Evolutionary conservation across 2,329 filamentous ascomycete species (phyloP).

Genomic region (Emmonsiellopsis sp.): DNA sequence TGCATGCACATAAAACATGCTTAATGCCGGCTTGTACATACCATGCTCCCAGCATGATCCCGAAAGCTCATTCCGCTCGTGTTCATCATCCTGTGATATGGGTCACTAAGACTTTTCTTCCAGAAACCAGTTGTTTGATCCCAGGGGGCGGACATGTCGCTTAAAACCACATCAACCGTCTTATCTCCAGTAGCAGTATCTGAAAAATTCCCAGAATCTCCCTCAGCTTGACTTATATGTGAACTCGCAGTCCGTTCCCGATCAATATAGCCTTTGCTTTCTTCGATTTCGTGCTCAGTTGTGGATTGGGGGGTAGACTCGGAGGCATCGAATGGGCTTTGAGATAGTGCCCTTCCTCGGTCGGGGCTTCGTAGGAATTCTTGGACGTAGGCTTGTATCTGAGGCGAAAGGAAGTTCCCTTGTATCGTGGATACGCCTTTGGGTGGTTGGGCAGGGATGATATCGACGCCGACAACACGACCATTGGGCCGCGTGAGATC

Average conservation of each 20-base stretch:
- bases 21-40: slow-evolving; percentile 37
- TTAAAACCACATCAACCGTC: slow-evolving; percentile 84
- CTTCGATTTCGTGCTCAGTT: slow-evolving; percentile 12
- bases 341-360: slow-evolving; percentile 43
- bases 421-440: slow-evolving; percentile 89
- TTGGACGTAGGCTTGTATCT: slow-evolving; percentile 67
- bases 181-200: slow-evolving; percentile 22
- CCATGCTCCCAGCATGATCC: slow-evolving; percentile 93
- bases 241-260: slow-evolving; percentile 18
- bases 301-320: not conserved
- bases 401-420: slow-evolving; percentile 75
- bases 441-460: slow-evolving; percentile 86
- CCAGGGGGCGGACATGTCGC: slow-evolving; percentile 99
- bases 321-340: not conserved
- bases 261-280: slow-evolving; percentile 16
- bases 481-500: slow-evolving; percentile 68
- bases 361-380: slow-evolving; percentile 61
- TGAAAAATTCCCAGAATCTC: slow-evolving; percentile 21
- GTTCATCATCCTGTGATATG: slow-evolving; percentile 98
- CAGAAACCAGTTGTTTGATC: slow-evolving; percentile 67
- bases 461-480: slow-evolving; percentile 80
- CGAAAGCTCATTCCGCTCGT: slow-evolving; percentile 79
- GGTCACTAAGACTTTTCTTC: slow-evolving; percentile 88
- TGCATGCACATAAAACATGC: not conserved
- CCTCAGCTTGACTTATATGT: slow-evolving; percentile 11